A percentile compares a stretch with the other conserved stretches of the same genome.
Evolutionary conservation across 2,329 filamentous ascomycete genomes (phyloP).

Genomic region (Penicillium sclerotiorum): DNA sequence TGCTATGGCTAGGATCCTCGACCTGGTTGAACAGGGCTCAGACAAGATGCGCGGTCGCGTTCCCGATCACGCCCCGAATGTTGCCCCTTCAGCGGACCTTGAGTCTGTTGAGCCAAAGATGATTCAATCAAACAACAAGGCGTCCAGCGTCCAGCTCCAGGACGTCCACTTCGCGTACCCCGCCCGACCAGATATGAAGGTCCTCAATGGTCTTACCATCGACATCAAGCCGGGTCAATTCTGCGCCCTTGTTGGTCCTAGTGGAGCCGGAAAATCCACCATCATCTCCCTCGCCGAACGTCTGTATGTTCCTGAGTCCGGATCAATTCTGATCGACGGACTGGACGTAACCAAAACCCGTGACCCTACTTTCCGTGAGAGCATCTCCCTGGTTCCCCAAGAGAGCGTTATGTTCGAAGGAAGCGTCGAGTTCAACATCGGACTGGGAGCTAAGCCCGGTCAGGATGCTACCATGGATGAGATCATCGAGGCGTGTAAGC

Average conservation of each 20-base stretch:
- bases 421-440: constrained; percentile 51
- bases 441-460: constrained; percentile 53
- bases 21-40: constrained; percentile 43
- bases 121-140: constrained; percentile 29
- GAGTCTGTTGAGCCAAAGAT: constrained; percentile 26
- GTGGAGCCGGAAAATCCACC: constrained; percentile 69
- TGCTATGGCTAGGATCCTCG: constrained; percentile 61
- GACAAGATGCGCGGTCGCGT: constrained; percentile 33
- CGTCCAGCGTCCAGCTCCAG: constrained; percentile 55
- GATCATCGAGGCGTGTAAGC: constrained; percentile 66
- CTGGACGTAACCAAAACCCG: constrained; percentile 47
- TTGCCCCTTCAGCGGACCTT: constrained; percentile 21
- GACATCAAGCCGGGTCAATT: constrained; percentile 50
- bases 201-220: constrained; percentile 61
- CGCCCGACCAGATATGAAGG: constrained; percentile 60
- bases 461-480: constrained; percentile 61
- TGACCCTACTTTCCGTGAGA: constrained; percentile 45
- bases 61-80: constrained; percentile 3
- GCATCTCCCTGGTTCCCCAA: constrained; percentile 52
- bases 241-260: constrained; percentile 65
- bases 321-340: constrained; percentile 57
- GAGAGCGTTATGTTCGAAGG: constrained; percentile 53
- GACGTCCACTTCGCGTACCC: constrained; percentile 69
- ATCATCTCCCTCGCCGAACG: constrained; percentile 61
- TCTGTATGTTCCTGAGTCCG: constrained; percentile 56